A percentile compares a stretch with the other conserved stretches of the same genome.
Evolutionary conservation across 2,329 filamentous ascomycete species (phyloP).

Genomic region (Alternaria triticina): DNA sequence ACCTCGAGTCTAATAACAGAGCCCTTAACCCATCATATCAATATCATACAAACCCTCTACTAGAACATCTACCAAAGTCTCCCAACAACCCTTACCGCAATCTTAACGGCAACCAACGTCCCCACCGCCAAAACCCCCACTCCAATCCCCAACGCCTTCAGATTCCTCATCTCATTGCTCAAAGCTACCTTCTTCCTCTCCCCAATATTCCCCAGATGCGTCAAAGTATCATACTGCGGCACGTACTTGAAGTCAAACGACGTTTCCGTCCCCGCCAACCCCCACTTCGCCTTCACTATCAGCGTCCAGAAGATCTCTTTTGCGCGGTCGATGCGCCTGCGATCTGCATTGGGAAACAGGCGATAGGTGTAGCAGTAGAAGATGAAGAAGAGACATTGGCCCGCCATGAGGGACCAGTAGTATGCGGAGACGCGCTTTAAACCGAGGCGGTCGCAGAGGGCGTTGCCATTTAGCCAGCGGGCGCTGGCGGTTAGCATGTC

Average conservation of each 20-base stretch:
- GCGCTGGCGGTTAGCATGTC: conserved; percentile 72
- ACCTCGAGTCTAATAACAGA: no score
- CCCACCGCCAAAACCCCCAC: conserved; percentile 36
- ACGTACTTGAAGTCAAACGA: conserved; percentile 76
- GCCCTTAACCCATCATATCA: neutral
- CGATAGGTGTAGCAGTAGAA: conserved; percentile 61
- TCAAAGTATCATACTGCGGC: conserved; percentile 61
- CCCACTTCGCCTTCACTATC: conserved; percentile 68
- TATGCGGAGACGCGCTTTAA: conserved; percentile 64
- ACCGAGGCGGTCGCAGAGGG: conserved; percentile 65
- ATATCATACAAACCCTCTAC: neutral
- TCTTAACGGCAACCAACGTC: conserved; percentile 31
- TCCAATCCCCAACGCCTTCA: conserved; percentile 55
- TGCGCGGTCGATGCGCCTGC: conserved; percentile 59
- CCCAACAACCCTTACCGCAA: conserved; percentile 25
- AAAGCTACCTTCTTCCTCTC: conserved; percentile 48
- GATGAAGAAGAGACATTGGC: conserved; percentile 72
- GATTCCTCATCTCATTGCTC: conserved; percentile 55
- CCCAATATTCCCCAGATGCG: conserved; percentile 54
- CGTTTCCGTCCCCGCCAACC: conserved; percentile 65
- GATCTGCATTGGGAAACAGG: conserved; percentile 56
- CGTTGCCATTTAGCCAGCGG: conserved; percentile 72
- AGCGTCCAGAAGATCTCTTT: conserved; percentile 64
- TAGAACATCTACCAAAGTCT: conserved; percentile 22
- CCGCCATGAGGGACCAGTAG: conserved; percentile 65